These are phyloP conservation scores for Stachybotrys echinatus DNA, from an alignment of 2,329 filamentous ascomycete genomes.

Conservation along the genomic window DNA sequence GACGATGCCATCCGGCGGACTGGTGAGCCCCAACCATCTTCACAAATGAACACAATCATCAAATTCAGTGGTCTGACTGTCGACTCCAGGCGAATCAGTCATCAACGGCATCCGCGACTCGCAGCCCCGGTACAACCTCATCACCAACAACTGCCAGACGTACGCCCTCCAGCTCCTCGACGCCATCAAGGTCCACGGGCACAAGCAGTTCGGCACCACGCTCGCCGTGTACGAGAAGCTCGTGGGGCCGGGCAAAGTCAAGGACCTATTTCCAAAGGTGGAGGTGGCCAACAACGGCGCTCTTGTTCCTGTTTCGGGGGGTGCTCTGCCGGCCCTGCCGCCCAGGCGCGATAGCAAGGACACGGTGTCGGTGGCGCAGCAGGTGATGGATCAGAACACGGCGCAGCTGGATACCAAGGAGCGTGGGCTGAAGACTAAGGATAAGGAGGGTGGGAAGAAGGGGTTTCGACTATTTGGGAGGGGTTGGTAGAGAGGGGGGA, in stretches of 20 bases:
- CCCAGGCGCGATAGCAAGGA: conserved; percentile 10
- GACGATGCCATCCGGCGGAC: conserved; percentile 46
- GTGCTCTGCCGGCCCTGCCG: conserved; percentile 12
- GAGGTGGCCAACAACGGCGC: conserved; percentile 8
- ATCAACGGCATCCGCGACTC: conserved; percentile 45
- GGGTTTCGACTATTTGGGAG: background rate
- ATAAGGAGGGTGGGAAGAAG: background rate
- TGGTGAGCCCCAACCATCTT: conserved; percentile 24
- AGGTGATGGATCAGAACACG: conserved; percentile 51
- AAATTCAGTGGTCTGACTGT: background rate
- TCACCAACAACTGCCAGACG: conserved; percentile 57
- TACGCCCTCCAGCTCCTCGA: conserved; percentile 49
- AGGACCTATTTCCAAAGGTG: conserved; percentile 41
- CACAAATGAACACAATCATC: background rate
- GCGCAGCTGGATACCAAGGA: conserved; percentile 41
- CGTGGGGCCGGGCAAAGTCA: conserved; percentile 42
- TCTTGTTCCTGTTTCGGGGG: conserved; percentile 2
- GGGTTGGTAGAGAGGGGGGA: background rate
- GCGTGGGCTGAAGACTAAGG: conserved; percentile 18
- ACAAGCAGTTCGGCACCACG: conserved; percentile 47
- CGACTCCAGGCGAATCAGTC: conserved; percentile 47
- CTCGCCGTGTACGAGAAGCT: conserved; percentile 47
- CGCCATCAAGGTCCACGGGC: conserved; percentile 44
- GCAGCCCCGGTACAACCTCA: conserved; percentile 49
- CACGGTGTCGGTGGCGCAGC: conserved; percentile 41